Conservation (phyloP, 2,329 filamentous ascomycete species). For the Lomentospora prolificans region DNA sequence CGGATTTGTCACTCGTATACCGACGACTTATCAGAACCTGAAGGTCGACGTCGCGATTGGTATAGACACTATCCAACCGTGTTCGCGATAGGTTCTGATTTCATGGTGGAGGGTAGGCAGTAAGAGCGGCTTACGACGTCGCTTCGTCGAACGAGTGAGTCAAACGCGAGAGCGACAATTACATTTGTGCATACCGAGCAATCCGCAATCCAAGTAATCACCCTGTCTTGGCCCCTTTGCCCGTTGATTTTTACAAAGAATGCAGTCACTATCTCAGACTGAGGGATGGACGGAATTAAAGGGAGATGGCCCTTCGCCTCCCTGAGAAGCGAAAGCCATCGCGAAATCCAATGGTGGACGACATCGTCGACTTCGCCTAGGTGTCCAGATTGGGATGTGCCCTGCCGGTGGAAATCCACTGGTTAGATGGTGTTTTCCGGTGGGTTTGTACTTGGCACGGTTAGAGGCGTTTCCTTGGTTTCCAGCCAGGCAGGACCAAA, state of each 20-base stretch:
- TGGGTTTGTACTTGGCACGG: no score
- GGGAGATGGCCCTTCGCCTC: no score
- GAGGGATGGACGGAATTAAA: no score
- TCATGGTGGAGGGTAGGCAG: neutral
- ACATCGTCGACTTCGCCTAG: neutral
- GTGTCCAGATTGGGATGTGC: neutral
- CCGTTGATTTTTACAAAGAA: no score
- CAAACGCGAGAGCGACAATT: neutral
- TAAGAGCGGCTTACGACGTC: neutral
- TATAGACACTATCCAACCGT: neutral
- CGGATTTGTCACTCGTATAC: neutral
- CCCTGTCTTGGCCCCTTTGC: no score
- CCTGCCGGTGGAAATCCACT: neutral
- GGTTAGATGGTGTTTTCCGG: neutral
- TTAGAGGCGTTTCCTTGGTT: neutral
- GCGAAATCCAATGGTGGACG: neutral
- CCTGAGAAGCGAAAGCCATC: no score
- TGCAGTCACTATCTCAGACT: no score
- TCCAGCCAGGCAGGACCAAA: no score
- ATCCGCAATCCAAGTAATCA: no score
- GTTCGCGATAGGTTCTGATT: neutral
- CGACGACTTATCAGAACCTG: neutral
- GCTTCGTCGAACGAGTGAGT: neutral
- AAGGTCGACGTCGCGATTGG: no score
- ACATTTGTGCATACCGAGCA: neutral